A percentile compares a stretch with the other conserved stretches of the same genome.
Conservation (phyloP, 179 eudicot genomes). For the Silene coronaria region DNA sequence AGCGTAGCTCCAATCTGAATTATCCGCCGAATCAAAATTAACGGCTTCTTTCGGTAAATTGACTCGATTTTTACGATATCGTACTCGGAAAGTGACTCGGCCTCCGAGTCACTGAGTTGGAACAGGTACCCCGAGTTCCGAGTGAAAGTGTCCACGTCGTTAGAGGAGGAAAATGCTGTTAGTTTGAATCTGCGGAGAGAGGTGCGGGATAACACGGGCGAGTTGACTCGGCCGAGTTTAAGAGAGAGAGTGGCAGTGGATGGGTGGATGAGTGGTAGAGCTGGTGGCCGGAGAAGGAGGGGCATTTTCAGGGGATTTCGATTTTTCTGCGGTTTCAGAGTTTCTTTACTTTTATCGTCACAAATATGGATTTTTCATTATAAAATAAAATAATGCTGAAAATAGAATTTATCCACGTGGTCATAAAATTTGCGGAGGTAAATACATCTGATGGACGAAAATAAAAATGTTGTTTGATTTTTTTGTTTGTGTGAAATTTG, state of each 20-base stretch:
- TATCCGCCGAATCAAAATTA: slow-evolving; percentile 51
- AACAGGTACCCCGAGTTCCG: slow-evolving; percentile 75
- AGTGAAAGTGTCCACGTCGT: slow-evolving; percentile 65
- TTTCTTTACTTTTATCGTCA: background rate
- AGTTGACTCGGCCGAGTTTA: slow-evolving; percentile 7
- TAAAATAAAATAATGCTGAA: too few relatives aligned
- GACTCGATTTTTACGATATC: slow-evolving; percentile 44
- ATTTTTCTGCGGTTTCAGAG: background rate
- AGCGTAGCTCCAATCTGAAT: slow-evolving; percentile 59
- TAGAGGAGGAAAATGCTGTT: slow-evolving; percentile 10
- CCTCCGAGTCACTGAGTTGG: slow-evolving; percentile 50
- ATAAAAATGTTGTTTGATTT: too few relatives aligned
- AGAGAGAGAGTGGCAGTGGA: slow-evolving; percentile 19
- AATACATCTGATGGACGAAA: too few relatives aligned
- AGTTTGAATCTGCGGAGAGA: slow-evolving; percentile 11
- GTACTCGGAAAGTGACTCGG: slow-evolving; percentile 60
- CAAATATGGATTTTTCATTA: too few relatives aligned
- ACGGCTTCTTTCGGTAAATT: slow-evolving; percentile 53
- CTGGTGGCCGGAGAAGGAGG: slow-evolving; percentile 21
- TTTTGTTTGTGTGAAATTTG: too few relatives aligned
- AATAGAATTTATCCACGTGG: too few relatives aligned
- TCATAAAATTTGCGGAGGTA: too few relatives aligned
- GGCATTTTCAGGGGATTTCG: slow-evolving; percentile 11
- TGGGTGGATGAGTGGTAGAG: slow-evolving; percentile 12
- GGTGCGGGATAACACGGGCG: background rate